phyloP scores from a whole-genome alignment of 768 basidiomycete genomes.

The Podaxis sp. region DNA sequence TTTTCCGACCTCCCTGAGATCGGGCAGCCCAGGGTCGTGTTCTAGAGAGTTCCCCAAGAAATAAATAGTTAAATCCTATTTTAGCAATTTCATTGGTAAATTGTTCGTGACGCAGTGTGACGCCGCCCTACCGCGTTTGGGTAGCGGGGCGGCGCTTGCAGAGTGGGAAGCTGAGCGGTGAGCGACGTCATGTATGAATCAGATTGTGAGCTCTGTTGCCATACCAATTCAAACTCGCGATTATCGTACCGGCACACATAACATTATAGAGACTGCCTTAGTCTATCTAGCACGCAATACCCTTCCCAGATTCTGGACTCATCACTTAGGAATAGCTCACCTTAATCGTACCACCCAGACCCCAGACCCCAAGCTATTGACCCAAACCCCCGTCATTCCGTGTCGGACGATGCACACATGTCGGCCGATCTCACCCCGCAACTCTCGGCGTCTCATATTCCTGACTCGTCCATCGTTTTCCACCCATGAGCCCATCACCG shows the following conservation, averaged over 20 bases:
- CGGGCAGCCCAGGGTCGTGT: neutral
- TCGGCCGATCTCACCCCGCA: constrained; percentile 2
- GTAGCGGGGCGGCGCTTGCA: neutral
- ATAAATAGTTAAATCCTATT: constrained; percentile 5
- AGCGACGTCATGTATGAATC: constrained; percentile 11
- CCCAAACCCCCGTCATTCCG: neutral
- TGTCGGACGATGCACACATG: neutral
- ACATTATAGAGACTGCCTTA: neutral
- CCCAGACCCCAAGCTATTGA: neutral
- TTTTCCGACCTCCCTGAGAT: neutral
- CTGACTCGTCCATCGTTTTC: neutral
- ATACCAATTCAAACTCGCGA: constrained; percentile 2
- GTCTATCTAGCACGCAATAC: neutral
- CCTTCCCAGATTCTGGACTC: neutral
- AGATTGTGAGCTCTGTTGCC: constrained; percentile 7
- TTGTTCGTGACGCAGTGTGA: neutral
- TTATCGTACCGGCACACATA: neutral
- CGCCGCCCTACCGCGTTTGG: neutral
- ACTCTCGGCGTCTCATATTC: neutral
- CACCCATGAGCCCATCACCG: neutral
- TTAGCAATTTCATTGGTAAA: neutral
- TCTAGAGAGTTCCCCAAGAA: neutral
- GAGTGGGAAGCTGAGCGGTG: neutral
- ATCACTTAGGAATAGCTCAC: neutral
- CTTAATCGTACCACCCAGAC: neutral